Evolutionary conservation across 2,329 filamentous ascomycete genomes (phyloP).

Genomic region (Diaporthe ilicicola): DNA sequence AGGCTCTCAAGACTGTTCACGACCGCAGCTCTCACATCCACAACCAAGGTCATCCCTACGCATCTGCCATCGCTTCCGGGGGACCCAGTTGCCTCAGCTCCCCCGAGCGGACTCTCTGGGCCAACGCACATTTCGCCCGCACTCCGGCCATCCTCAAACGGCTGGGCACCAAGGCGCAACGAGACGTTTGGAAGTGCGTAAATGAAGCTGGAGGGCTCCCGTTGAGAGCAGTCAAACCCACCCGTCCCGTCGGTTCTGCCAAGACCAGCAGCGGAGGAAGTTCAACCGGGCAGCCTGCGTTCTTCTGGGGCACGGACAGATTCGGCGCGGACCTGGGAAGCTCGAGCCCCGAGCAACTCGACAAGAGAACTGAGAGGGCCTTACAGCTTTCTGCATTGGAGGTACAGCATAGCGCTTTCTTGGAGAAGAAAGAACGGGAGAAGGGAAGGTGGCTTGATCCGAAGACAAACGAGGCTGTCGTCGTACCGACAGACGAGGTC

Average conservation of each 20-base stretch:
- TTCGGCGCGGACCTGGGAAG: conserved; percentile 58
- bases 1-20: conserved; percentile 54
- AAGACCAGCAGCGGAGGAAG: background rate
- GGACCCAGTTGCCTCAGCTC: conserved; percentile 56
- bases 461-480: conserved; percentile 35
- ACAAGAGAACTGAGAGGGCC: conserved; percentile 51
- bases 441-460: conserved; percentile 31
- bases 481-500: conserved; percentile 50
- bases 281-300: background rate
- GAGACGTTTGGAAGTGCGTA: conserved; percentile 66
- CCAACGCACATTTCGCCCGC: conserved; percentile 55
- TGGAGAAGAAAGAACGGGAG: conserved; percentile 46
- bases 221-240: conserved; percentile 49
- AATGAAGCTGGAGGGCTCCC: conserved; percentile 59
- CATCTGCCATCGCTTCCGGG: conserved; percentile 52
- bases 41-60: conserved; percentile 60
- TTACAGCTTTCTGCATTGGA: conserved; percentile 53
- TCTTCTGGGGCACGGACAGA: conserved; percentile 60
- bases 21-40: conserved; percentile 57
- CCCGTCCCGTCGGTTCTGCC: conserved; percentile 23
- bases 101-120: conserved; percentile 58
- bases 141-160: conserved; percentile 45
- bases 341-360: conserved; percentile 57
- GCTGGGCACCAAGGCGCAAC: conserved; percentile 56
- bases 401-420: conserved; percentile 55